Conservation (phyloP, 1,284 basidiomycete genomes). For the Sporisorium reilianum region DNA sequence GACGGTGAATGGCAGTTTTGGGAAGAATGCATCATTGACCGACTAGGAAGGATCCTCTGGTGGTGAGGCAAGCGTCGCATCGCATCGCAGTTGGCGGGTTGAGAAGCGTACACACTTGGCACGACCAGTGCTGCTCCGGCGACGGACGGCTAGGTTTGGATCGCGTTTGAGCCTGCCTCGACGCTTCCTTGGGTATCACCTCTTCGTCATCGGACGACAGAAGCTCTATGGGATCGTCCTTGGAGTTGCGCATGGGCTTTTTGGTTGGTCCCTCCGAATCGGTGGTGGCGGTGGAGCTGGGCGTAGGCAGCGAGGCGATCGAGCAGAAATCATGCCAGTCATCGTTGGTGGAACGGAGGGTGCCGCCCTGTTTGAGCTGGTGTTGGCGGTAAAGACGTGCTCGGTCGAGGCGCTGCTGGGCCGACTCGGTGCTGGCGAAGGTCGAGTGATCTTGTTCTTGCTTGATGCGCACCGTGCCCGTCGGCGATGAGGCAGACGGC, state of each 20-base stretch:
- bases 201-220: constrained; percentile 35
- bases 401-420: constrained; percentile 37
- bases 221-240: constrained; percentile 28
- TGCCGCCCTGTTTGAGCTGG: constrained; percentile 40
- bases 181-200: not conserved
- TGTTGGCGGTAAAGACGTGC: constrained; percentile 42
- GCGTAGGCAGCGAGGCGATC: constrained; percentile 6
- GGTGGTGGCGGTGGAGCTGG: constrained; percentile 10
- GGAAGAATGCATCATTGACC: constrained; percentile 18
- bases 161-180: not conserved
- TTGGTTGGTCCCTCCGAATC: not conserved
- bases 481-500: not conserved
- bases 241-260: constrained; percentile 4
- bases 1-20: not conserved
- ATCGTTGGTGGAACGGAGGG: constrained; percentile 24
- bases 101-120: constrained; percentile 42
- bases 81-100: constrained; percentile 14
- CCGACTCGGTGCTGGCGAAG: constrained; percentile 34
- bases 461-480: constrained; percentile 11
- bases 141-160: not conserved
- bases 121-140: constrained; percentile 20
- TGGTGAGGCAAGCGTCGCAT: constrained; percentile 40
- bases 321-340: constrained; percentile 48
- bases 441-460: constrained; percentile 28
- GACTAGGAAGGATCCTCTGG: constrained; percentile 22